Conservation (phyloP, 2,329 filamentous ascomycete species). For the Colletotrichum magnum region DNA sequence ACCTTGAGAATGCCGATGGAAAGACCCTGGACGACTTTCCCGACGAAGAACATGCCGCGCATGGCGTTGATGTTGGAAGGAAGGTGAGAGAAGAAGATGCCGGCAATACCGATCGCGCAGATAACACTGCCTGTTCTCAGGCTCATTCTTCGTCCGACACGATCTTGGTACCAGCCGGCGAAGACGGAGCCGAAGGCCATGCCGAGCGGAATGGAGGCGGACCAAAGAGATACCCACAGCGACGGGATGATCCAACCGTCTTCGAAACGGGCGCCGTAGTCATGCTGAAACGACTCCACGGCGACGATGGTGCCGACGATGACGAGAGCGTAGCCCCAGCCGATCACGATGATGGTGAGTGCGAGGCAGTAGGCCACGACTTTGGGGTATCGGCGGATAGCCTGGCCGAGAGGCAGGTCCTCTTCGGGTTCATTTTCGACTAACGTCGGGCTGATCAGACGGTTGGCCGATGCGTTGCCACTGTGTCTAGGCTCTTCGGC, state of each 20-base stretch:
- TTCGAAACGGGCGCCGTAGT: conserved; percentile 46
- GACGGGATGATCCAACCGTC: conserved; percentile 45
- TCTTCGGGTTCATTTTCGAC: conserved; percentile 13
- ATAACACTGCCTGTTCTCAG: conserved; percentile 45
- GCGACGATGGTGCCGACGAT: conserved; percentile 47
- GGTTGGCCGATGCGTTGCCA: not conserved
- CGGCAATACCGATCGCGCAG: conserved; percentile 43
- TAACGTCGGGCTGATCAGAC: not conserved
- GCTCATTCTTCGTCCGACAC: conserved; percentile 45
- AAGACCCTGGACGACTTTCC: conserved; percentile 46
- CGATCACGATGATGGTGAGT: conserved; percentile 47
- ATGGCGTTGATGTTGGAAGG: conserved; percentile 31
- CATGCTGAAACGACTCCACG: conserved; percentile 47
- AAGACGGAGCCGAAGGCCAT: conserved; percentile 45
- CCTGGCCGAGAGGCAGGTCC: conserved; percentile 45
- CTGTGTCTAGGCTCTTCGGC: not conserved
- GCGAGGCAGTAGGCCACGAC: conserved; percentile 46
- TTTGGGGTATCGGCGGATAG: conserved; percentile 47
- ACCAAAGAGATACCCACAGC: conserved; percentile 48
- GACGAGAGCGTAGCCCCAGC: conserved; percentile 49
- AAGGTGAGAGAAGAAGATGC: conserved; percentile 48
- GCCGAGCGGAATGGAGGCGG: conserved; percentile 43
- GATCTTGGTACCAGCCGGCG: conserved; percentile 48
- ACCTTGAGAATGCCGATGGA: conserved; percentile 46
- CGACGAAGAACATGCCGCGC: conserved; percentile 45